Base-by-base conservation (phyloP, 495 filamentous ascomycete species). In the Tirmania nivea region DNA sequence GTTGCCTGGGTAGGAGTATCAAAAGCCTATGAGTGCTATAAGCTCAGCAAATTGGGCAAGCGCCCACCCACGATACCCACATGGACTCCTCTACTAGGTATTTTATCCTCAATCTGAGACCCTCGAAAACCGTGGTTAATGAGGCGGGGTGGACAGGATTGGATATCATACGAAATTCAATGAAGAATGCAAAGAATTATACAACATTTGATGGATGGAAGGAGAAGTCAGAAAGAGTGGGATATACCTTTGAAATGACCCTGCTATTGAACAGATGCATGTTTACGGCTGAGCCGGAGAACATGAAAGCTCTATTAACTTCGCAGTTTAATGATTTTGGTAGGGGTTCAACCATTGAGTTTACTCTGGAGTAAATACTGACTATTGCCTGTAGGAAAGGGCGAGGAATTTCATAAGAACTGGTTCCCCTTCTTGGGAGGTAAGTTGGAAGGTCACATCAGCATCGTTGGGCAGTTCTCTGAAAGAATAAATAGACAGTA, bases 251-350 rank as follows among this genome's bases (percentile, higher is more conserved):
- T 35, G 85, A 93, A 63, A 57, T 68, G 20, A 67, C 69, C 11
- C 45, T 81, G 9, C 65, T 75, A 4, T 69, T 77, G 42, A 71
- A 72, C 25, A 78, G 80, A 8, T 58, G 76, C 17, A 62, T 85
- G 49, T 67, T 85, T 54, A 87, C 84, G 0, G 72, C 69, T 21
- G 81, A 87, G 36, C 71, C 74, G 8, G 74, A 75, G 54, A 78
- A 78, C 48, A 75, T 76, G 35, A 86, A 94, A 62, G 79, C 86
- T 0, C 68, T 94, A 8, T 71, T 94, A 2, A 83, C 86, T 0
- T 81, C 78, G 0, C 80, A 92, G 57, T 94, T 84, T 63, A 62
- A 73, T 19, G 76, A 81, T 52, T 84, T 75, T 56, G 66, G 67
- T 64, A 64, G 45, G 37, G 5, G 9, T 8, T 14, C 5, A 19